Conservation (phyloP, 1,284 basidiomycete genomes). For the Irpex sp. region DNA sequence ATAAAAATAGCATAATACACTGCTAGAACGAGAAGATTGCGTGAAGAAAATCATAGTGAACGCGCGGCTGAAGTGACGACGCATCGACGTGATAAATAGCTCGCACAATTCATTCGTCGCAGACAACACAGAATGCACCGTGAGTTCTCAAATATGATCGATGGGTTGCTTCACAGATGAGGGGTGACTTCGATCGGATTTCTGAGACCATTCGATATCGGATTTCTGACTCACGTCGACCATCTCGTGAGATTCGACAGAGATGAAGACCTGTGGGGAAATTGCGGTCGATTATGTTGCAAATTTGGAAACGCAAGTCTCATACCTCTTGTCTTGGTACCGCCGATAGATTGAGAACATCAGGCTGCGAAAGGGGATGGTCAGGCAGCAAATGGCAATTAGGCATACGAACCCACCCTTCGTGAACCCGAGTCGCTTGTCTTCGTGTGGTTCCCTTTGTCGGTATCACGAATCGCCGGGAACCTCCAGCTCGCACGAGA, state of each 20-base stretch:
- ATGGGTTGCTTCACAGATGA: not conserved
- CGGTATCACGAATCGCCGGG: slow-evolving; percentile 13
- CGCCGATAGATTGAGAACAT: slow-evolving; percentile 13
- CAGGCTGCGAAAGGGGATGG: slow-evolving; percentile 5
- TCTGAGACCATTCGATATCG: slow-evolving; percentile 8
- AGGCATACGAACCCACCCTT: slow-evolving; percentile 7
- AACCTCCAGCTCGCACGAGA: slow-evolving; percentile 28
- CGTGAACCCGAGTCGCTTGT: not conserved
- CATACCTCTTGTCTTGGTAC: slow-evolving; percentile 10
- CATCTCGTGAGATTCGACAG: slow-evolving; percentile 30
- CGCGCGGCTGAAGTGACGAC: too few species aligned
- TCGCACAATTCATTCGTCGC: too few species aligned
- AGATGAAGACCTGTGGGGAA: slow-evolving; percentile 25
- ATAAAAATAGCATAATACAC: too few species aligned
- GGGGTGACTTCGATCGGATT: not conserved
- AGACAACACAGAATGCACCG: too few species aligned
- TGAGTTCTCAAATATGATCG: not conserved
- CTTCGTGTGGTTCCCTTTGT: slow-evolving; percentile 1
- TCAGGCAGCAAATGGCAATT: not conserved
- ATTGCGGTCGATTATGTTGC: not conserved
- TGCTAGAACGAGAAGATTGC: too few species aligned
- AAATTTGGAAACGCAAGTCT: not conserved
- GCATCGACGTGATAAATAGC: too few species aligned
- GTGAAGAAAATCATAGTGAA: too few species aligned
- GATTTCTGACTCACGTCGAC: slow-evolving; percentile 15